Conservation (phyloP, 164 flowering plant genomes). For the Tinospora cordifolia region DNA sequence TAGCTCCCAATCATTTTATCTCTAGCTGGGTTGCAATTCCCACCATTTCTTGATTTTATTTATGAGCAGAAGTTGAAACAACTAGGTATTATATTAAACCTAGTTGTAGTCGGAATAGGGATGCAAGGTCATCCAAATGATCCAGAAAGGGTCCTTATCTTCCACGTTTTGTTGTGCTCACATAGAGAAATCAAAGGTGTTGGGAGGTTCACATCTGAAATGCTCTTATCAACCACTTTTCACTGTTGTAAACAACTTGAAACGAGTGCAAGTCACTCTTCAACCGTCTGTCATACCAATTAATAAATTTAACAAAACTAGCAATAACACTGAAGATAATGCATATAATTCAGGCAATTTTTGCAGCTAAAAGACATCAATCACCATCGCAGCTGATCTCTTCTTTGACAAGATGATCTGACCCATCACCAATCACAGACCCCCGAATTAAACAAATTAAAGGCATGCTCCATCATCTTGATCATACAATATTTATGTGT, state of each 20-base stretch:
- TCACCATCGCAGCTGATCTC: neutral
- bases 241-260: slow-evolving; percentile 1
- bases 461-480: neutral
- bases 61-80: too few species aligned
- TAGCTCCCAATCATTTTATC: too few species aligned
- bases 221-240: slow-evolving; percentile 3
- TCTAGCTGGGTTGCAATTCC: too few species aligned
- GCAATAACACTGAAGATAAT: neutral
- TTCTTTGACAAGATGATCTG: slow-evolving; percentile 10
- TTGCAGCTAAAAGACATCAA: neutral
- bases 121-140: neutral
- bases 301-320: neutral
- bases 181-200: neutral
- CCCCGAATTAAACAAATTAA: neutral
- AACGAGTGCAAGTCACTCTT: slow-evolving; percentile 6
- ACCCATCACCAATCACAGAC: slow-evolving; percentile 13
- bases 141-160: neutral
- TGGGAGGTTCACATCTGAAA: slow-evolving; percentile 2
- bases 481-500: too few species aligned
- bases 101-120: too few species aligned
- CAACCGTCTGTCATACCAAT: neutral
- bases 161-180: neutral
- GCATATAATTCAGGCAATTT: neutral
- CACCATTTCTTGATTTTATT: too few species aligned
- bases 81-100: too few species aligned